A percentile compares a stretch with the other conserved stretches of the same genome.
Conservation (phyloP, 495 filamentous ascomycete species). For the Xylaria sp. region DNA sequence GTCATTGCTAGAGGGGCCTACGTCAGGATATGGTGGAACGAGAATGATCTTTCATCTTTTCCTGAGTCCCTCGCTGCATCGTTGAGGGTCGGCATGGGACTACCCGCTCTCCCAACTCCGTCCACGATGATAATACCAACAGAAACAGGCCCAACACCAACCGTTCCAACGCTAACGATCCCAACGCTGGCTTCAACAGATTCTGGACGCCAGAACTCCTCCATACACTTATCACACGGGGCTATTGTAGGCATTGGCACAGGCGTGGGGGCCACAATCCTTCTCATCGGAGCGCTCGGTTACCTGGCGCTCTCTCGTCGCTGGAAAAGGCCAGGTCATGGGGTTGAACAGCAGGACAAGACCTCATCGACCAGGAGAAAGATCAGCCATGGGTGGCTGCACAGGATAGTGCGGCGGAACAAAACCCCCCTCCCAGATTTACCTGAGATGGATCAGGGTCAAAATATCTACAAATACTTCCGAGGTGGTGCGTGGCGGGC, state of each 20-base stretch:
- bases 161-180: too few relatives aligned
- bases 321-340: neutral
- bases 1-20: neutral
- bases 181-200: neutral
- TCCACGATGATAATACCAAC: neutral
- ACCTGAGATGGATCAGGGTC: slow-evolving; percentile 3
- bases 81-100: neutral
- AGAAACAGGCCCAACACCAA: neutral
- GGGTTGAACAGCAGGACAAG: neutral
- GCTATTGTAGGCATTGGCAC: neutral
- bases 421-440: neutral
- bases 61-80: neutral
- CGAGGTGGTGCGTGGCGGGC: neutral
- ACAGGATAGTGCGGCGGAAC: neutral
- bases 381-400: neutral
- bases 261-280: neutral
- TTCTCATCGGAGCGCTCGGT: neutral
- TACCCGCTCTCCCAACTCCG: neutral
- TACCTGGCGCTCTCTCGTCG: neutral
- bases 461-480: neutral
- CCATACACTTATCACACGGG: neutral
- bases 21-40: neutral
- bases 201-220: neutral
- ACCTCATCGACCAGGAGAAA: neutral
- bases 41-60: neutral